Conservation (phyloP, 768 basidiomycete species). For the Pulveroboletus frians region DNA sequence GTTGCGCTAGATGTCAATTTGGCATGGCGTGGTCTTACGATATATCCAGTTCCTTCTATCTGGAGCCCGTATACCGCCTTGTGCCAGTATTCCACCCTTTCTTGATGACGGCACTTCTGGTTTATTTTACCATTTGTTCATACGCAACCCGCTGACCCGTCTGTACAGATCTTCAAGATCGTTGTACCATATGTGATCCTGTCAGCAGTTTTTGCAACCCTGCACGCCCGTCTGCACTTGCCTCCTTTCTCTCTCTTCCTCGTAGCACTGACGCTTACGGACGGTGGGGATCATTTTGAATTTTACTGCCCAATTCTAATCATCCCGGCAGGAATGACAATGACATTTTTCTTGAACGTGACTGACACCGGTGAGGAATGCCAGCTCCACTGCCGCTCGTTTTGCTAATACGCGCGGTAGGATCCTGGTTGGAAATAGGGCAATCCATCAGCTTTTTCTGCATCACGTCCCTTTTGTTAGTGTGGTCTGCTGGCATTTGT, state of each 20-base stretch:
- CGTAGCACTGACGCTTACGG: slow-evolving; percentile 57
- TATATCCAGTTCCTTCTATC: slow-evolving; percentile 63
- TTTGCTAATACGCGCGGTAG: slow-evolving; percentile 28
- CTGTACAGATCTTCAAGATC: slow-evolving; percentile 69
- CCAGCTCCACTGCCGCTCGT: neutral
- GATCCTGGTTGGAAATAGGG: slow-evolving; percentile 88
- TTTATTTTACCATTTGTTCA: slow-evolving; percentile 26
- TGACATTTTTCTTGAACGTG: slow-evolving; percentile 80
- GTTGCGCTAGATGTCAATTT: slow-evolving; percentile 21
- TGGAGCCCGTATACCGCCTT: slow-evolving; percentile 82
- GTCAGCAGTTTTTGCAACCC: slow-evolving; percentile 58
- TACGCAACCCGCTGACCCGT: neutral
- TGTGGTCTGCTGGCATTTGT: slow-evolving; percentile 77
- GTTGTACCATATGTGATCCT: slow-evolving; percentile 75
- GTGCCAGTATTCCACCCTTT: slow-evolving; percentile 85
- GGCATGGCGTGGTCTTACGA: neutral
- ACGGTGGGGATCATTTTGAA: slow-evolving; percentile 6
- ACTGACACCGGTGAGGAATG: slow-evolving; percentile 60
- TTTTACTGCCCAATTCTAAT: slow-evolving; percentile 3
- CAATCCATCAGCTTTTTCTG: slow-evolving; percentile 86
- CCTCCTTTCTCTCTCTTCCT: slow-evolving; percentile 81
- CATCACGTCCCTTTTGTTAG: slow-evolving; percentile 70
- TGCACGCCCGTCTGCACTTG: slow-evolving; percentile 61
- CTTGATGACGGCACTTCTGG: slow-evolving; percentile 70
- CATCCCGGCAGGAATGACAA: slow-evolving; percentile 59